Evolutionary conservation across 1,139 yeast species (phyloP).

Genomic region (Taphrina sp.): DNA sequence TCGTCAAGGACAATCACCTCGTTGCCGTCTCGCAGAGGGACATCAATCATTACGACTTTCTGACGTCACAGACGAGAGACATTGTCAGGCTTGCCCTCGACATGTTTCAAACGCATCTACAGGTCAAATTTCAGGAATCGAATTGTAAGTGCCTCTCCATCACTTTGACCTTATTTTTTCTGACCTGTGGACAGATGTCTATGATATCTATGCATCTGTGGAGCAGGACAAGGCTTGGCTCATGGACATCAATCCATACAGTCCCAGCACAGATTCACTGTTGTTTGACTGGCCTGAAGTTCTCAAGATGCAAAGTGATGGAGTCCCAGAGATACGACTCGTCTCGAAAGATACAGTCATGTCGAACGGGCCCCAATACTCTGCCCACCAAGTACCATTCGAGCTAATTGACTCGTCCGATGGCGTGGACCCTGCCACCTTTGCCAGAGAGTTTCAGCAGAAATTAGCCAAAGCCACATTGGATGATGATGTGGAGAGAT

Average conservation of each 20-base stretch:
- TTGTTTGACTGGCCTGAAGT: conserved; percentile 85
- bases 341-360: conserved; percentile 57
- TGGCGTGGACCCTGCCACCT: conserved; percentile 39
- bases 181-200: conserved; percentile 47
- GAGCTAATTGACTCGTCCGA: conserved; percentile 81
- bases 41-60: conserved; percentile 71
- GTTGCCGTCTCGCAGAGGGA: conserved; percentile 84
- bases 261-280: conserved; percentile 70
- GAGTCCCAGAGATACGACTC: conserved; percentile 57
- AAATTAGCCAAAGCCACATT: conserved; percentile 35
- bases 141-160: conserved; percentile 47
- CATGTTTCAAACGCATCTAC: conserved; percentile 56
- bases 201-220: conserved; percentile 79
- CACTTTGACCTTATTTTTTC: not conserved
- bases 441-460: conserved; percentile 38
- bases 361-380: conserved; percentile 72
- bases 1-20: conserved; percentile 61
- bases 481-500: too few relatives aligned
- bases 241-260: conserved; percentile 83
- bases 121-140: conserved; percentile 54
- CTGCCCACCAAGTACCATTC: conserved; percentile 86
- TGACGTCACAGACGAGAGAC: conserved; percentile 52
- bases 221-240: conserved; percentile 65
- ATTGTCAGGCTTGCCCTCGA: conserved; percentile 53
- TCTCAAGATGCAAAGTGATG: conserved; percentile 42